Percentiles rank a stretch among this genome's conserved stretches.
Evolutionary conservation across 2,329 filamentous ascomycete genomes (phyloP).

Genomic region (Elsinoe arachidis): DNA sequence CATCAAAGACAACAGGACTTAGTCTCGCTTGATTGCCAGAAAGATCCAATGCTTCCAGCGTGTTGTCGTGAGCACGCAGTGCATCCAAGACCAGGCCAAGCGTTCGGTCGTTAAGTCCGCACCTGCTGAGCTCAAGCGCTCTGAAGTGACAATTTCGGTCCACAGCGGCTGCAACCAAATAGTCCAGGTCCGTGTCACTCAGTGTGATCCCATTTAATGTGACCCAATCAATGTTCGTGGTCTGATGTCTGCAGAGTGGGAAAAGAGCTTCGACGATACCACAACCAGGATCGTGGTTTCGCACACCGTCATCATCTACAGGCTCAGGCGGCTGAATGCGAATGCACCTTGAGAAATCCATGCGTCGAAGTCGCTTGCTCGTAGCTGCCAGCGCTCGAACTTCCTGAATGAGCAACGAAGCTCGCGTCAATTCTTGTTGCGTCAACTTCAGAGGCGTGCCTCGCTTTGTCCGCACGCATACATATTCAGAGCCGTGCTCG

Average conservation of each 20-base stretch:
- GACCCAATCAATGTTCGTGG: constrained; percentile 64
- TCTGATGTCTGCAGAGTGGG: constrained; percentile 56
- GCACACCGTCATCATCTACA: constrained; percentile 37
- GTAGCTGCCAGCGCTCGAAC: constrained; percentile 59
- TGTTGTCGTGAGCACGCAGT: constrained; percentile 55
- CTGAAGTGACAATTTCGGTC: constrained; percentile 57
- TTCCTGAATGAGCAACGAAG: constrained; percentile 59
- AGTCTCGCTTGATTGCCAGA: constrained; percentile 59
- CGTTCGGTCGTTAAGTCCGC: constrained; percentile 50
- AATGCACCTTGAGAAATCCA: constrained; percentile 58
- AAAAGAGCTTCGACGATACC: constrained; percentile 62
- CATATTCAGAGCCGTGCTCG: constrained; percentile 51
- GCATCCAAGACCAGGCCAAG: constrained; percentile 56
- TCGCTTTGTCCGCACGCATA: constrained; percentile 49
- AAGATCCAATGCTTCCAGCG: constrained; percentile 58
- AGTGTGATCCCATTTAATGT: constrained; percentile 59
- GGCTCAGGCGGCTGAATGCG: constrained; percentile 43
- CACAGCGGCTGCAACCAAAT: constrained; percentile 58
- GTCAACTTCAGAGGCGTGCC: constrained; percentile 49
- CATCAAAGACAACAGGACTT: constrained; percentile 55
- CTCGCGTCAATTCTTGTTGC: constrained; percentile 43
- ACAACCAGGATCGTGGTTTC: constrained; percentile 51
- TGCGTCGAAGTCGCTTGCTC: constrained; percentile 51
- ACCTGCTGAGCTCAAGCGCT: constrained; percentile 58
- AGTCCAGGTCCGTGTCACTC: constrained; percentile 62